These are phyloP conservation scores for Suhomyces canberraensis DNA, from an alignment of 805 yeast genomes.

Conservation along the genomic window DNA sequence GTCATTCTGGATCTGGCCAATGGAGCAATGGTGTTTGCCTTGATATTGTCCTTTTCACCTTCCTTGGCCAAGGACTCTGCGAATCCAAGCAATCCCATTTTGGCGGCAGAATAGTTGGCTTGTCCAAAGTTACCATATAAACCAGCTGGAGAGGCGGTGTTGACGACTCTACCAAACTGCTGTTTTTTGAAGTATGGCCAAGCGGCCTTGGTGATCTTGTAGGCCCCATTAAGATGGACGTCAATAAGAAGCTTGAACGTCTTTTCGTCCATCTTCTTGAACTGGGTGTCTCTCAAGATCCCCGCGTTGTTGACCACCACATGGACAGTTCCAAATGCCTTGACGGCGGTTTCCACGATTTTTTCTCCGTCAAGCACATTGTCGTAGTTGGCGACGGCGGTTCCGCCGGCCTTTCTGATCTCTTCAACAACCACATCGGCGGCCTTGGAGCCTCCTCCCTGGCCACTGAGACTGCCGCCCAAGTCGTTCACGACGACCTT, in stretches of 20 bases:
- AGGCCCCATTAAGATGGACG: slow-evolving; percentile 90
- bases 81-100: slow-evolving; percentile 83
- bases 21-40: slow-evolving; percentile 87
- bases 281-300: slow-evolving; percentile 80
- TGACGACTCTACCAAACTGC: slow-evolving; percentile 81
- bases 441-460: slow-evolving; percentile 69
- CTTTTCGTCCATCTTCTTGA: slow-evolving; percentile 79
- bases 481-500: slow-evolving; percentile 93
- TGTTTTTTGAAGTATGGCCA: slow-evolving; percentile 89
- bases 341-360: slow-evolving; percentile 81
- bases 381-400: slow-evolving; percentile 92
- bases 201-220: slow-evolving; percentile 78
- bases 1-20: slow-evolving; percentile 97
- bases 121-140: slow-evolving; percentile 96
- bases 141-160: slow-evolving; percentile 98
- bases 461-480: slow-evolving; percentile 79
- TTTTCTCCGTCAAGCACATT: slow-evolving; percentile 83
- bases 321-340: slow-evolving; percentile 85
- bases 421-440: slow-evolving; percentile 89
- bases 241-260: slow-evolving; percentile 77
- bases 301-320: slow-evolving; percentile 93
- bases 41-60: slow-evolving; percentile 80
- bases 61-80: slow-evolving; percentile 95
- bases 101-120: slow-evolving; percentile 92
- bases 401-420: slow-evolving; percentile 71